Evolutionary conservation across 1,139 yeast genomes (phyloP), one percentile per base, ranked within the genome.

Genomic region (Lodderomyces metapsilosis): DNA sequence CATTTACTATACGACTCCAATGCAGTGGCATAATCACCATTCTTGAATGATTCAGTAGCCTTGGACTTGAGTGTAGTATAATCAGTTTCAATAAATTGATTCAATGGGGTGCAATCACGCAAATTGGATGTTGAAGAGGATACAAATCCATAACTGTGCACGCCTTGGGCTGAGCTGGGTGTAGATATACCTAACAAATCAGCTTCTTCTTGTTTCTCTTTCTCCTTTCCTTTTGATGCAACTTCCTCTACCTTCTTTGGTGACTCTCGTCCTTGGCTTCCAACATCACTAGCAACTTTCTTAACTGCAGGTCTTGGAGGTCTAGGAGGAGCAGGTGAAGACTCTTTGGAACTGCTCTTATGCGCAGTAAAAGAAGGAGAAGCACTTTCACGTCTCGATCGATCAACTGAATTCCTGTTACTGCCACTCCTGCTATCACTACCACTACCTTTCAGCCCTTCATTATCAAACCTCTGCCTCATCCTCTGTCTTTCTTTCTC

Each of bases 11-110:
- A 94, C 40, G 72, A 70, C 18, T 68, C 72, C 13, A 79, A 68
- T 0, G 98, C 92, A 6, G 69, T 61, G 6, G 80, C 61, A 58
- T 85, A 94, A 58, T 92, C 92, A n/a, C 99, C 98, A 12, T 80
- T 74, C 44, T 77, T 76, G 64, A 82, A 92, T 0, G 82, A 74
- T 23, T 71, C 73, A 3, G 80, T 66, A 4, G 89, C 98, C 25
- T 74, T 71, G 13, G 66, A 65, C 46, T 87, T 79, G 17, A 77
- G 69, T n/a, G 77, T 76, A 4, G 71, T 70, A 54, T 78, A 80
- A 58, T 77, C 75, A 6, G 79, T 74, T 38, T 74, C 68, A 23
- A 66, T 68, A 46, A 71, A 68, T 36, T 71, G 68, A 47, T 73
- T 67, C 38, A 74, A 56, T 4, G 66, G 59, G 2, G 41, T 33